phyloP scores from a whole-genome alignment of 2,329 filamentous ascomycete genomes.

The Thermoascus crustaceus region DNA sequence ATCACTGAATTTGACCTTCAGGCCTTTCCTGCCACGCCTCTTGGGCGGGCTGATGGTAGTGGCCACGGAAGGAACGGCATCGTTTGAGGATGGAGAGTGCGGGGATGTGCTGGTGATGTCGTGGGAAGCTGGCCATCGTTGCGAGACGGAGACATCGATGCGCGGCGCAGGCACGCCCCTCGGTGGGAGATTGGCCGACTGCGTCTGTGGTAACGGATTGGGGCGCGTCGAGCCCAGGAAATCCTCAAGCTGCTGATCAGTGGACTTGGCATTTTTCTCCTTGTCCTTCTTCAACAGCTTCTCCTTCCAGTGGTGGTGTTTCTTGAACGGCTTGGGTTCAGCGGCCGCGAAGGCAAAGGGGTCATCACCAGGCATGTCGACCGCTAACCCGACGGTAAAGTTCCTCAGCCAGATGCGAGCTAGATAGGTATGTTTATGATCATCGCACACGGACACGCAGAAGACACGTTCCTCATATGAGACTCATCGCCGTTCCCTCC shows the following conservation, averaged over 20 bases:
- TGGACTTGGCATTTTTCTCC: conserved; percentile 21
- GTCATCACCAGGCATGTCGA: conserved; percentile 28
- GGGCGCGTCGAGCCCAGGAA: conserved; percentile 50
- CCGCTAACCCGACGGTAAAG: not conserved
- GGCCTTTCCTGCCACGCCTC: conserved; percentile 52
- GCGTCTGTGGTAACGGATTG: conserved; percentile 17
- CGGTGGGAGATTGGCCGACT: conserved; percentile 16
- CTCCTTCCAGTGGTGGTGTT: conserved; percentile 38
- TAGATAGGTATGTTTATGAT: not conserved
- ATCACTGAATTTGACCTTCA: conserved; percentile 67
- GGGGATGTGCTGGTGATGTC: conserved; percentile 16
- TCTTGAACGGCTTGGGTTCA: conserved; percentile 27
- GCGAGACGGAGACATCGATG: conserved; percentile 26
- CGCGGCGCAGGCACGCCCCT: conserved; percentile 23
- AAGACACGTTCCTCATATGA: not conserved
- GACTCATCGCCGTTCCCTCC: not conserved
- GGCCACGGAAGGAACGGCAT: conserved; percentile 10
- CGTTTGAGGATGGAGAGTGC: conserved; percentile 10
- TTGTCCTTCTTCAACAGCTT: conserved; percentile 43
- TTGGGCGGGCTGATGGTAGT: conserved; percentile 18
- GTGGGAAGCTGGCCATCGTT: conserved; percentile 25
- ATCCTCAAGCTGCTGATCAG: conserved; percentile 45
- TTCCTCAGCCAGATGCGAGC: not conserved
- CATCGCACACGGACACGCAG: not conserved
- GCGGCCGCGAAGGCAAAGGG: conserved; percentile 28